Base-by-base conservation (phyloP, 23 red algal species). In the Pyropia yezoensis region DNA sequence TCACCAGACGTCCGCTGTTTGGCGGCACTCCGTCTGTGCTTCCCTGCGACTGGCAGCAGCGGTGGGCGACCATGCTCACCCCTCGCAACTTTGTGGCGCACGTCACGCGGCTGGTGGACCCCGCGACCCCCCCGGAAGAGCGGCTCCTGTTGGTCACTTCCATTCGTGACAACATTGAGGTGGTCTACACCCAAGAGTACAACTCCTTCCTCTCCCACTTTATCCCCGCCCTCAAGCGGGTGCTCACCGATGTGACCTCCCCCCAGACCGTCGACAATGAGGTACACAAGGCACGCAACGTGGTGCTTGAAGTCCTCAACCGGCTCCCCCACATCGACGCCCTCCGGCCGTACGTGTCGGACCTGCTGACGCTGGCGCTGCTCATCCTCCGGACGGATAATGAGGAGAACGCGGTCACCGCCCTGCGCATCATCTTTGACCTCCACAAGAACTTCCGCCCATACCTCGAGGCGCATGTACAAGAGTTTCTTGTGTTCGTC, bases 401-500 rank as follows among this genome's bases (percentile, higher is more conserved):
- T 62, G 93, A 97, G 57, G 79, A 85, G 24, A 87, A 87, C 54
- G 93, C 80, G 18, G 34, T 61, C 45, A 74, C 74, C 19, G 78
- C 78, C 23, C 79, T 97, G 59, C 77, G 66, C 21, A 90, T 97
- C 23, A 78, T 97, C 6, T 90, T 90, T 33, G 85, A 89, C 51
- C 55, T 89, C n/a, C 80, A 97, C 77, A 97, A 78, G 62, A 83
- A 62, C 27, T 97, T 69, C 57, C 66, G 82, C 7, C 56, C 49
- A 16, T 53, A 62, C 1, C 67, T 90, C 20, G 66, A 63, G 23
- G 32, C 58, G 9, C 70, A 85, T 39, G 85, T 97, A 52, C 70
- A 84, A 58, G 70, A 80, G 50, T 82, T 97, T 28, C 71, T 97
- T 27, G 87, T 87, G 59, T 97, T 97, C 76, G 77, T 90, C 13